Conservation (phyloP, 2,329 filamentous ascomycete species). For the Colletotrichum endophyticum region DNA sequence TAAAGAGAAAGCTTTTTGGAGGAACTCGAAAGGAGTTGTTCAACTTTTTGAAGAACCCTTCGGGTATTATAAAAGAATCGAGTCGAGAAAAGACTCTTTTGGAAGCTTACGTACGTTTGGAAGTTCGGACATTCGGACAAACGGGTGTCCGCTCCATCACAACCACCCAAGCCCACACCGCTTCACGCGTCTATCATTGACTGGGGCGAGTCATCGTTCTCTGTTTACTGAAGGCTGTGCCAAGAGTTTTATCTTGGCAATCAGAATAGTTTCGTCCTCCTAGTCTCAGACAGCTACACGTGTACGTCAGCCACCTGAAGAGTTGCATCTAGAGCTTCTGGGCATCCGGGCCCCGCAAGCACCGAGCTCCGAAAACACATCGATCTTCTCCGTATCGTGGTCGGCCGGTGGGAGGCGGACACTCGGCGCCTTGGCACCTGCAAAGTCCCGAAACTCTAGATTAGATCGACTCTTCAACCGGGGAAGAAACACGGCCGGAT, state of each 20-base stretch:
- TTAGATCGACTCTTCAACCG: not conserved
- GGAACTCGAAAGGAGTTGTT: not conserved
- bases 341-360: not conserved
- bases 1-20: not conserved
- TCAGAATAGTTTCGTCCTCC: not conserved
- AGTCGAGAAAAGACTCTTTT: not conserved
- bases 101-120: not conserved
- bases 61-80: not conserved
- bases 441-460: not conserved
- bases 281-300: not conserved
- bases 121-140: not conserved
- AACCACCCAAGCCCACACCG: not conserved
- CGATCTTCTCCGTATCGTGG: not conserved
- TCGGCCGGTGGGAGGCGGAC: not conserved
- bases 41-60: not conserved
- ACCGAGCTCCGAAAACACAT: not conserved
- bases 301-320: not conserved
- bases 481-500: not conserved
- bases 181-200: not conserved
- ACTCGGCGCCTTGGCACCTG: not conserved
- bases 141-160: not conserved
- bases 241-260: not conserved
- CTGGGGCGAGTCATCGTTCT: not conserved
- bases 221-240: not conserved
- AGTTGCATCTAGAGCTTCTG: not conserved